These are phyloP conservation scores for Eutrema yunnanense DNA, from an alignment of 345 rosid species.

Conservation along the genomic window DNA sequence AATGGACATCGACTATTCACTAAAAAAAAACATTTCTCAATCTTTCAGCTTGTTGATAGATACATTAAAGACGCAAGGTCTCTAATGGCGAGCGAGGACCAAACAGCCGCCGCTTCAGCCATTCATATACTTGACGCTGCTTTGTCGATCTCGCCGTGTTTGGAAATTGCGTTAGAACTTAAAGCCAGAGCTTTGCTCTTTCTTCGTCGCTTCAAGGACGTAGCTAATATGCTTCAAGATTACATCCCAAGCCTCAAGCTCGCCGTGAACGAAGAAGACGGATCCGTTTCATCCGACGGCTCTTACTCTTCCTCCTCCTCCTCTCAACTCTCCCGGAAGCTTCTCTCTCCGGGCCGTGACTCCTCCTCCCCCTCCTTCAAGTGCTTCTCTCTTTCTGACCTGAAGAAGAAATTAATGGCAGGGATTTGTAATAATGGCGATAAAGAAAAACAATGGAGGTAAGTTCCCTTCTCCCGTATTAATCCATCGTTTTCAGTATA, in stretches of 20 bases:
- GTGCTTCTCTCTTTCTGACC: slow-evolving; percentile 76
- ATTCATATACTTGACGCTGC: slow-evolving; percentile 63
- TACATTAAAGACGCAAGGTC: slow-evolving; percentile 59
- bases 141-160: slow-evolving; percentile 55
- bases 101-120: slow-evolving; percentile 50
- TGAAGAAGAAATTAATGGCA: slow-evolving; percentile 80
- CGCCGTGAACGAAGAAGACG: slow-evolving; percentile 43
- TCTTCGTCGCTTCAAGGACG: slow-evolving; percentile 63
- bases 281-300: slow-evolving; percentile 44
- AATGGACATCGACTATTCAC: not conserved
- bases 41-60: slow-evolving; percentile 51
- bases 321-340: slow-evolving; percentile 32
- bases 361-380: slow-evolving; percentile 37
- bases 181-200: slow-evolving; percentile 70
- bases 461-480: not conserved
- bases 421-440: slow-evolving; percentile 63
- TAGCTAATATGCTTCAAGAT: slow-evolving; percentile 77
- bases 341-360: slow-evolving; percentile 39
- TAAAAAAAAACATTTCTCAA: not conserved
- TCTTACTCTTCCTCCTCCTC: slow-evolving; percentile 21
- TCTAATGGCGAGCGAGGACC: slow-evolving; percentile 53
- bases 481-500: not conserved
- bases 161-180: slow-evolving; percentile 67
- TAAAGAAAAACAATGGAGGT: slow-evolving; percentile 93
- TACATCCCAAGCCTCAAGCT: slow-evolving; percentile 73